A percentile compares a stretch with the other conserved stretches of the same genome.
Evolutionary conservation across 73 alveolate species (phyloP).

Genomic region (Paramecium octaurelia): DNA sequence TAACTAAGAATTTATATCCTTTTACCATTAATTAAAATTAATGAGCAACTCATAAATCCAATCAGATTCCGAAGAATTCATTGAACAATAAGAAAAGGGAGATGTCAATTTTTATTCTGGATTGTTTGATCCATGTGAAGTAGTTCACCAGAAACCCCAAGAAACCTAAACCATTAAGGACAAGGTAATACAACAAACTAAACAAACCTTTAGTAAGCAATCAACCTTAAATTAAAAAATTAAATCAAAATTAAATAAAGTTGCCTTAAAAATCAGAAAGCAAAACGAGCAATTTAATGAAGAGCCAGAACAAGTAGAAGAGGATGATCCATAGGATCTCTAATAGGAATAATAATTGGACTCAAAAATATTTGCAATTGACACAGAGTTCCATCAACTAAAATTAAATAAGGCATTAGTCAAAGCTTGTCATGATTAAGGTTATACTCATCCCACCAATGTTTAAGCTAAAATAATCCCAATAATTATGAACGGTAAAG

Average conservation of each 20-base stretch:
- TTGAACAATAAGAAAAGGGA: not conserved
- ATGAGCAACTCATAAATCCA: not conserved
- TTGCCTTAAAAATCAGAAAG: not conserved
- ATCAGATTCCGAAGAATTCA: conserved; percentile 28
- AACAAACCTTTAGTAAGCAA: not conserved
- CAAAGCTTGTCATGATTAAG: conserved; percentile 89
- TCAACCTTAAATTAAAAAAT: not conserved
- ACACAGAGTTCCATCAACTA: conserved; percentile 39
- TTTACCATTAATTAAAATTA: not conserved
- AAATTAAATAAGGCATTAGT: conserved; percentile 85
- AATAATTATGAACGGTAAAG: conserved; percentile 89
- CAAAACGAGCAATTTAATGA: not conserved
- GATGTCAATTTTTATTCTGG: not conserved
- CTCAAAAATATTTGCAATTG: conserved; percentile 8
- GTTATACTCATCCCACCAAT: conserved; percentile 95
- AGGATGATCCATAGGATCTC: not conserved
- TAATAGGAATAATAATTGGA: not conserved
- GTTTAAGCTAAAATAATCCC: conserved; percentile 97
- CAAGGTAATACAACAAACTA: not conserved
- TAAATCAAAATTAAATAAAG: not conserved
- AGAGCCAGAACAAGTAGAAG: not conserved
- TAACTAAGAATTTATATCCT: not conserved
- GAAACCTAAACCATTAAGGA: not conserved
- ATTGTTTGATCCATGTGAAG: not conserved
- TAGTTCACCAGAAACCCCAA: not conserved